Evolutionary conservation across 768 basidiomycete species (phyloP).

Genomic region (Suillus spraguei): DNA sequence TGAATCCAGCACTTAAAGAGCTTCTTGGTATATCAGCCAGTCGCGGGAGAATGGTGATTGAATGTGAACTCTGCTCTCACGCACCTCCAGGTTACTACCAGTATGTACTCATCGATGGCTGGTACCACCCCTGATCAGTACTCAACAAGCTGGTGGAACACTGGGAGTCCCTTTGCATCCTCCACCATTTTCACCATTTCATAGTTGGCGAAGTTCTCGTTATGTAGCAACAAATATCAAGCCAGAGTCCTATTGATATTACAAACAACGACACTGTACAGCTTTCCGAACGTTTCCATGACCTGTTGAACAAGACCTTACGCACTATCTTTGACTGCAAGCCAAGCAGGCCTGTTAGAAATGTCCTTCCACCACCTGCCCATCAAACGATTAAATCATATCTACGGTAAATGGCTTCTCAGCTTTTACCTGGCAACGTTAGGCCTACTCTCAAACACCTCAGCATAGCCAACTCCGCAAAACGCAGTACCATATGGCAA

Average conservation of each 20-base stretch:
- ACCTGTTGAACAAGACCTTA: neutral
- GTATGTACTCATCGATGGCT: no score
- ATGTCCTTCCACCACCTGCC: constrained; percentile 57
- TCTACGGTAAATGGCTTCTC: no score
- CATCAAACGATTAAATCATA: neutral
- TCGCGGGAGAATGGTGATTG: no score
- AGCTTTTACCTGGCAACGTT: constrained; percentile 46
- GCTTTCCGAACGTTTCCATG: neutral
- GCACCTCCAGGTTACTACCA: no score
- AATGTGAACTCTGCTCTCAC: no score
- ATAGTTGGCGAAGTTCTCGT: no score
- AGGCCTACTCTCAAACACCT: constrained; percentile 38
- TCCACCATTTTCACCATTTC: no score
- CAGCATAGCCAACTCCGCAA: constrained; percentile 27
- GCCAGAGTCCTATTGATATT: neutral
- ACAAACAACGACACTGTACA: neutral
- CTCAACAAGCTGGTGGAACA: no score
- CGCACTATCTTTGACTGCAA: constrained; percentile 30
- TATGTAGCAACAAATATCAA: neutral
- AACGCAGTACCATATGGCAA: constrained; percentile 47
- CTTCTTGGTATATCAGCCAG: no score
- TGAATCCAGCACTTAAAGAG: no score
- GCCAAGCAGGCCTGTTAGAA: constrained; percentile 46
- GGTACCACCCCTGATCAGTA: no score
- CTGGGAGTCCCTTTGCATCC: no score